phyloP scores from a whole-genome alignment of 257 asterid species.

The Capsicum pubescens region DNA sequence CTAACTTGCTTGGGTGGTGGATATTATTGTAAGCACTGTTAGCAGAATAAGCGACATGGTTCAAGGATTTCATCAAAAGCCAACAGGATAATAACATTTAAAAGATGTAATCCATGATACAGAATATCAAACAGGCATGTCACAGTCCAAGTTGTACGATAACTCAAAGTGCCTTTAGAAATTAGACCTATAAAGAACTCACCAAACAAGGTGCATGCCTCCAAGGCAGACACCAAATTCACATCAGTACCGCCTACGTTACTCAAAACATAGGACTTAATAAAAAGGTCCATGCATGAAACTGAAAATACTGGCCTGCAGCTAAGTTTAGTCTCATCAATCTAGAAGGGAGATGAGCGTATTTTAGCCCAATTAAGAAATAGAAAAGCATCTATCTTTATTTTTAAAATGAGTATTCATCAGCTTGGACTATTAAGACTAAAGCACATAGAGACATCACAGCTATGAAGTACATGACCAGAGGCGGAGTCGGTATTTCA shows the following conservation, averaged over 20 bases:
- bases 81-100: not conserved
- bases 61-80: constrained; percentile 21
- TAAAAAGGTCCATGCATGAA: not conserved
- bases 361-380: not conserved
- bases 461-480: not conserved
- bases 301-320: not conserved
- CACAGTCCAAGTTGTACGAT: constrained; percentile 1
- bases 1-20: constrained; percentile 81
- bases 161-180: not conserved
- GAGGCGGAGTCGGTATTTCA: too few relatives aligned
- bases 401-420: not conserved
- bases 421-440: not conserved
- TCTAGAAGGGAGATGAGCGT: not conserved
- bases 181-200: not conserved
- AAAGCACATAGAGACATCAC: not conserved
- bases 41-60: not conserved
- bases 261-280: not conserved
- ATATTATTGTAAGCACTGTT: constrained; percentile 81
- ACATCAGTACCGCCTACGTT: not conserved
- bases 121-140: not conserved
- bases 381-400: not conserved
- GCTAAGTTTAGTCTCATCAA: not conserved
- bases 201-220: not conserved
- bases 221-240: not conserved
- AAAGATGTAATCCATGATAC: not conserved